Evolutionary conservation across 352 stramenopile species (phyloP).

Genomic region (Pythium angustatum): DNA sequence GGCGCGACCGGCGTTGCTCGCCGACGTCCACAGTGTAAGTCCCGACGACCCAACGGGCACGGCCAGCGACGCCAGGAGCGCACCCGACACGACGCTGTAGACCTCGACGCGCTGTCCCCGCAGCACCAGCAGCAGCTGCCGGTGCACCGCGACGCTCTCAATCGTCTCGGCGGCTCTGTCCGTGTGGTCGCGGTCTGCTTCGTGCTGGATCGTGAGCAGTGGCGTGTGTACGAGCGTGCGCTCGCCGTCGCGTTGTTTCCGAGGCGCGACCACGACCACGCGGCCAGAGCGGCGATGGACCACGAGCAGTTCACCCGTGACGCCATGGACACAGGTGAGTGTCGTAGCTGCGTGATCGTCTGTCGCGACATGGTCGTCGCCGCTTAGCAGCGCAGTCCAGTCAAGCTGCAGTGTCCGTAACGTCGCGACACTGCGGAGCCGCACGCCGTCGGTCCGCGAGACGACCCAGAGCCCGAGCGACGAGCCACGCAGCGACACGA

Average conservation of each 20-base stretch:
- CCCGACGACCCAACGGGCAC: constrained; percentile 34
- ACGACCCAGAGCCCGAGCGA: constrained; percentile 75
- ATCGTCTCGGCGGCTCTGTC: too few species aligned
- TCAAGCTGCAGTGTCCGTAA: constrained; percentile 40
- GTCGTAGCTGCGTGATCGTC: constrained; percentile 11
- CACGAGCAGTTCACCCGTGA: constrained; percentile 78
- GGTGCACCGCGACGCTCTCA: constrained; percentile 37
- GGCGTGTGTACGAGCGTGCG: constrained; percentile 4
- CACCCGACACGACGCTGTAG: constrained; percentile 58
- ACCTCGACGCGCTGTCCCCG: constrained; percentile 32
- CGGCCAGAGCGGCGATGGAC: constrained; percentile 35
- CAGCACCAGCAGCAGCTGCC: constrained; percentile 43
- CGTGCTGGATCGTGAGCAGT: constrained; percentile 5
- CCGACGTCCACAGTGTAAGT: constrained; percentile 21
- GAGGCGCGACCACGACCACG: constrained; percentile 45
- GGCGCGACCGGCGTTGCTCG: constrained; percentile 13
- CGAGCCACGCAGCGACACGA: constrained; percentile 45
- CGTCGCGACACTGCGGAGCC: constrained; percentile 57
- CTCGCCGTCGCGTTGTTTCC: neutral
- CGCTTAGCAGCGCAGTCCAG: constrained; percentile 38
- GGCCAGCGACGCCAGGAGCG: constrained; percentile 36
- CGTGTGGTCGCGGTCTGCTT: neutral
- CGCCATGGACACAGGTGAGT: constrained; percentile 54
- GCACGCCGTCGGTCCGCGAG: constrained; percentile 47
- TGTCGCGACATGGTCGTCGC: neutral